A percentile compares a stretch with the other conserved stretches of the same genome.
Conservation (phyloP, 2,329 filamentous ascomycete species). For the Beauveria asiatica region DNA sequence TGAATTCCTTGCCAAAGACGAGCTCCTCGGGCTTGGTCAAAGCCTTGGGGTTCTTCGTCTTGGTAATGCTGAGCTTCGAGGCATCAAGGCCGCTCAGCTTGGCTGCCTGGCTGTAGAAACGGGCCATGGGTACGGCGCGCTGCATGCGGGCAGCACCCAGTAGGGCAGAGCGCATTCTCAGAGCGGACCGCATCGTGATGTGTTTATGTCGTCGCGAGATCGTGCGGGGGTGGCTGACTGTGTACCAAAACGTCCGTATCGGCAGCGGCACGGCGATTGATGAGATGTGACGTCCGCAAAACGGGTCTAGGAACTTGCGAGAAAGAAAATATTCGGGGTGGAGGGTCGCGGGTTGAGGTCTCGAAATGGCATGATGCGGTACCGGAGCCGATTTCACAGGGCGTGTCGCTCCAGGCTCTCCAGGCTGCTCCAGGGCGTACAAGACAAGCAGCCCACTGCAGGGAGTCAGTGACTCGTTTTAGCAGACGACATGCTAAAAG, state of each 20-base stretch:
- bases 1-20: conserved; percentile 85
- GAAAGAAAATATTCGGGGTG: conserved; percentile 1
- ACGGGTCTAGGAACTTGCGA: background rate
- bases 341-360: background rate
- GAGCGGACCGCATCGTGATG: conserved; percentile 9
- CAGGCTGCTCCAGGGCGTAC: background rate
- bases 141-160: conserved; percentile 26
- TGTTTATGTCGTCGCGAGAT: background rate
- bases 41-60: conserved; percentile 66
- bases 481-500: background rate
- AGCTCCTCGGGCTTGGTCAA: conserved; percentile 70
- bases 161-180: conserved; percentile 26
- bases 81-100: conserved; percentile 64
- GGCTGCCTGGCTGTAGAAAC: conserved; percentile 42
- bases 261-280: background rate
- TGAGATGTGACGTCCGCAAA: background rate
- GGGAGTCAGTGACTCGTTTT: conserved; percentile 3
- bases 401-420: background rate
- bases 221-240: background rate
- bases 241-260: background rate
- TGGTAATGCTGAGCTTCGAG: conserved; percentile 64
- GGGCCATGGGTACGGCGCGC: conserved; percentile 26
- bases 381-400: background rate
- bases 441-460: background rate
- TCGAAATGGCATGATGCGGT: conserved; percentile 5